Percentiles rank a stretch among this genome's conserved stretches.
Evolutionary conservation across 805 yeast genomes (phyloP).

Genomic region (Candida fluviatilis): DNA sequence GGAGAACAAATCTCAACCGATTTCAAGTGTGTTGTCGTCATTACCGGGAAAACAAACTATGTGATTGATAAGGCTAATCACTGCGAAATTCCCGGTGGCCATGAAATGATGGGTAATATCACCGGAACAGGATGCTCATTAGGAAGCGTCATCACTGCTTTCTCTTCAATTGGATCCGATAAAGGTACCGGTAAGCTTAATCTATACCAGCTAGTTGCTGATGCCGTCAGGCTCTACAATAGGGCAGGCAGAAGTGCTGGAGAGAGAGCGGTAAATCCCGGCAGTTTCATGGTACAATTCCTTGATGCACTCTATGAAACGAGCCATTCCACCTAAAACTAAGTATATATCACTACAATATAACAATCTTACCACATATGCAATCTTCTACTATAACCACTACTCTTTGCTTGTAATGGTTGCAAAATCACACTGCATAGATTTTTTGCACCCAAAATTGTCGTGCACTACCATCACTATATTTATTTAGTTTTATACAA

Average conservation of each 20-base stretch:
- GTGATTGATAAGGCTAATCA: conserved; percentile 20
- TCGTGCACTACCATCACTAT: too few species aligned
- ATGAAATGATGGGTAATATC: conserved; percentile 55
- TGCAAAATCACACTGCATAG: too few species aligned
- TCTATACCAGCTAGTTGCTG: conserved; percentile 44
- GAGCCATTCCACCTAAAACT: conserved; percentile 6
- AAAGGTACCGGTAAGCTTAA: conserved; percentile 10
- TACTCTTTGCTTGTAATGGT: background rate
- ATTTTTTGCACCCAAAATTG: too few species aligned
- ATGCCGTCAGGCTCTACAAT: conserved; percentile 58
- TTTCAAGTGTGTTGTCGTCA: conserved; percentile 58
- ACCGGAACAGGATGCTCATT: conserved; percentile 85
- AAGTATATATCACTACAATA: too few species aligned
- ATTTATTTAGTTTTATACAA: too few species aligned
- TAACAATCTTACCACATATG: background rate
- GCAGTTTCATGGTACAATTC: conserved; percentile 43
- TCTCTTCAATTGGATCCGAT: conserved; percentile 25
- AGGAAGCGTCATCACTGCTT: conserved; percentile 66
- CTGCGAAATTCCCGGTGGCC: conserved; percentile 50
- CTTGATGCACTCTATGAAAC: conserved; percentile 35
- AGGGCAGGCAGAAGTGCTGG: conserved; percentile 58
- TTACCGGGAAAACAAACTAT: conserved; percentile 53
- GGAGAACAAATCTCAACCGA: conserved; percentile 48
- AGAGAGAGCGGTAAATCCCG: conserved; percentile 42
- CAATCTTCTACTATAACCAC: background rate